Evolutionary conservation across 495 filamentous ascomycete species (phyloP), one percentile per base, ranked within the genome.

Genomic region (Penicillium tannophilum): DNA sequence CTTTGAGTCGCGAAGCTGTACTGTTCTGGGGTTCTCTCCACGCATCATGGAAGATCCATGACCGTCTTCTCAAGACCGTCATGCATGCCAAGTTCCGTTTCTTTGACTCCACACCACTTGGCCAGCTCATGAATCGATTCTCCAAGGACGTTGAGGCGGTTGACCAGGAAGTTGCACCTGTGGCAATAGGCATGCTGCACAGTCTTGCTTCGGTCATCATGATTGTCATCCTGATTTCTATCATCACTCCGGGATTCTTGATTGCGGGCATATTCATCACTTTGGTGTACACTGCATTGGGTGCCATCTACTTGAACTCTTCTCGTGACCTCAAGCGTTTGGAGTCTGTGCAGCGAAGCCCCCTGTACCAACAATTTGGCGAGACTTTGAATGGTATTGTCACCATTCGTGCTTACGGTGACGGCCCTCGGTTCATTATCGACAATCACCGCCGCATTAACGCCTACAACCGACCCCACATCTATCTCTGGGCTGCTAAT

Each of bases 121-220:
- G 95, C 12, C 94, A 97, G 72, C 82, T 99, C 61, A 98, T 98
- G 90, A 99, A 99, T 72, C 83, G 95, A 39, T 99, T 99, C 73
- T 97, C 93, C 60, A 98, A 97, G 72, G 95, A 98, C 72, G 81
- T 98, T 26, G 94, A 99, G 69, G 86, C 92, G 6, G 80, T 99
- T 58, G 95, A 99, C 61, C 95, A 99, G 72, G 94, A 98, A 69
- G 89, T 98, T 55, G 92, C 94, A 1, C 90, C 93, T 19, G 85
- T 96, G 54, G 92, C 95, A 20, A 90, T 91, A 51, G 87, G 88
- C 23, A 84, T 89, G 68, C 78, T 91, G 36, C 76, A 79, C 58
- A 84, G 89, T 65, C 61, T 91, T 30, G 87, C 83, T 6, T 88
- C 87, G 4, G 91, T 98, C 33, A 66, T 96, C 55, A 93, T 92